Percentiles rank a stretch among this genome's conserved stretches.
Conservation (phyloP, 768 basidiomycete species). For the Leccinum uliginosum region DNA sequence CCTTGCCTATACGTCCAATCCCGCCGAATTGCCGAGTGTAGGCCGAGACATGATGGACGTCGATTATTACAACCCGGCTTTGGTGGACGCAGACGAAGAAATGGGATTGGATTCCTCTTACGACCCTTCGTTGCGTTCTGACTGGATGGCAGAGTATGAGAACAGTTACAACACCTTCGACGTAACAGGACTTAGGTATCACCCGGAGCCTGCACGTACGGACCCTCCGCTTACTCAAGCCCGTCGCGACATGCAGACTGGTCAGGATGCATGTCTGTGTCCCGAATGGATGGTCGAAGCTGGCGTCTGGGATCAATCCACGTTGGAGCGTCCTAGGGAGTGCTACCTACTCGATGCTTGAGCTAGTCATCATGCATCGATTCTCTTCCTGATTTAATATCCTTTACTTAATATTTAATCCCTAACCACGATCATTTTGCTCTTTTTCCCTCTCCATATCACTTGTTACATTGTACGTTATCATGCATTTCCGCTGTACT, state of each 20-base stretch:
- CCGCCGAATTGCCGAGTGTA: not conserved
- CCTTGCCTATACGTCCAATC: not conserved
- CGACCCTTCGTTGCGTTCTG: slow-evolving; percentile 4
- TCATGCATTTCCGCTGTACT: too few species aligned
- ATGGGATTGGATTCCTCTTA: slow-evolving; percentile 2
- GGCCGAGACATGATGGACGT: not conserved
- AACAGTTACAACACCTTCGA: slow-evolving; percentile 2
- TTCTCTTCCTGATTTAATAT: not conserved
- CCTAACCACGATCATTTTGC: not conserved
- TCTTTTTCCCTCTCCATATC: too few species aligned
- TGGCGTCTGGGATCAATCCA: slow-evolving; percentile 9
- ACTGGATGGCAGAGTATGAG: slow-evolving; percentile 16
- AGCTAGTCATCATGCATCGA: not conserved
- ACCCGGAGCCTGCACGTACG: not conserved
- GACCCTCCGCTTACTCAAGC: not conserved
- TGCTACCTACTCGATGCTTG: not conserved
- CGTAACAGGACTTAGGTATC: not conserved
- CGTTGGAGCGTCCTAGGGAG: not conserved
- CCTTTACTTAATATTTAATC: not conserved
- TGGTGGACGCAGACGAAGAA: slow-evolving; percentile 2
- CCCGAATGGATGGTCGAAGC: slow-evolving; percentile 23
- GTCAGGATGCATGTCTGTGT: slow-evolving; percentile 15
- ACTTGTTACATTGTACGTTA: too few species aligned
- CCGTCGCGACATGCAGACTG: not conserved
- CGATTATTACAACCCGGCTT: not conserved